These are phyloP conservation scores for Berkeleyomyces rouxiae DNA, from an alignment of 2,329 filamentous ascomycete genomes.

Conservation along the genomic window DNA sequence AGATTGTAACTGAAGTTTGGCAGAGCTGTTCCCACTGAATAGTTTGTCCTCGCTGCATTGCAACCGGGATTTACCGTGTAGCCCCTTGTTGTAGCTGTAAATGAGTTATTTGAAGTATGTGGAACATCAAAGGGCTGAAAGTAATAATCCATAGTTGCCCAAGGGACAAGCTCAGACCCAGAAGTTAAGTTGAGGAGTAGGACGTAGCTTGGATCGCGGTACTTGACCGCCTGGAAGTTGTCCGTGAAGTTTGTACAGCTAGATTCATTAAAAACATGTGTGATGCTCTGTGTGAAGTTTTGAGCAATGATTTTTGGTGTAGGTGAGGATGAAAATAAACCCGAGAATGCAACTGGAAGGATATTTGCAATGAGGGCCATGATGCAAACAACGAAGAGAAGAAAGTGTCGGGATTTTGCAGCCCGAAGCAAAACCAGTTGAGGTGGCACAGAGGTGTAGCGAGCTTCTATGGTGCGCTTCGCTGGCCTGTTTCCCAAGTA, in stretches of 20 bases:
- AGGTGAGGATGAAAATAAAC: slow-evolving; percentile 30
- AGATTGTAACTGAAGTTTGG: neutral
- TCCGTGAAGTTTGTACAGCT: slow-evolving; percentile 4
- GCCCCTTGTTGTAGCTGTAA: neutral
- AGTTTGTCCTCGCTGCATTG: neutral
- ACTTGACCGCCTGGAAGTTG: slow-evolving; percentile 22
- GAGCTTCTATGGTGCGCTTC: slow-evolving; percentile 23
- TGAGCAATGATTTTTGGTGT: neutral
- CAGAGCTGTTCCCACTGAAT: neutral
- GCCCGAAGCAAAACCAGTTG: slow-evolving; percentile 33
- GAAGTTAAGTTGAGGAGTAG: slow-evolving; percentile 27
- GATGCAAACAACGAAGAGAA: slow-evolving; percentile 30
- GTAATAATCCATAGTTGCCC: slow-evolving; percentile 28
- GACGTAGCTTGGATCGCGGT: slow-evolving; percentile 3
- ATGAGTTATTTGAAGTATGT: neutral
- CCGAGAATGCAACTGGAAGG: slow-evolving; percentile 34
- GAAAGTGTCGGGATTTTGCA: slow-evolving; percentile 26
- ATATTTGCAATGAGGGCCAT: slow-evolving; percentile 35
- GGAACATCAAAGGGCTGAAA: slow-evolving; percentile 29
- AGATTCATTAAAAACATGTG: neutral
- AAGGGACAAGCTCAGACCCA: slow-evolving; percentile 29
- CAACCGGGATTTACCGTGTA: neutral
- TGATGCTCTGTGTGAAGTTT: neutral
- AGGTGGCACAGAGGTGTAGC: slow-evolving; percentile 39
- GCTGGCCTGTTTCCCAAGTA: slow-evolving; percentile 22